These are phyloP conservation scores for Rhodotorula graminis DNA, from an alignment of 768 basidiomycete species.

Conservation along the genomic window DNA sequence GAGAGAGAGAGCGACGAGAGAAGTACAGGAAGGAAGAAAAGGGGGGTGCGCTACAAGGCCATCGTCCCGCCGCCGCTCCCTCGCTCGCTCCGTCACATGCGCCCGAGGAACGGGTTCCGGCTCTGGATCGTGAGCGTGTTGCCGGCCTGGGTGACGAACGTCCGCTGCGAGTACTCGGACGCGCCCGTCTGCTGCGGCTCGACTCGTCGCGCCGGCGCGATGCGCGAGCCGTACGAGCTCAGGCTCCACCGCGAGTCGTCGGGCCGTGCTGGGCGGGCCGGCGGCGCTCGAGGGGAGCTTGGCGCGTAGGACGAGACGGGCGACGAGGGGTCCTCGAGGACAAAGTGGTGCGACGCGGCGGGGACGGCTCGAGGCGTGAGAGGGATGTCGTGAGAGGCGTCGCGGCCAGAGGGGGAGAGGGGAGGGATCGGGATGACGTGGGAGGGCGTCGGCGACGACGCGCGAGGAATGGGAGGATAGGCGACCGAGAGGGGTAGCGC, in stretches of 20 bases:
- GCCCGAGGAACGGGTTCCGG: background rate
- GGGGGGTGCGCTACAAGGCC: background rate
- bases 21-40: no score
- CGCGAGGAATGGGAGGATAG: slow-evolving; percentile 25
- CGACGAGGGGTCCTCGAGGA: slow-evolving; percentile 21
- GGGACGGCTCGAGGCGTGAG: slow-evolving; percentile 1
- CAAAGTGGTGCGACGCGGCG: slow-evolving; percentile 7
- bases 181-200: background rate
- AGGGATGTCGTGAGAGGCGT: slow-evolving; percentile 4
- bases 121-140: slow-evolving; percentile 18
- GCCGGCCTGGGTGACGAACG: slow-evolving; percentile 25
- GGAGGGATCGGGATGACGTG: background rate
- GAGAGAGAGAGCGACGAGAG: background rate
- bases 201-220: background rate
- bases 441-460: background rate
- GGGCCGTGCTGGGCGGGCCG: background rate
- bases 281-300: background rate
- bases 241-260: slow-evolving; percentile 2
- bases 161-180: slow-evolving; percentile 8
- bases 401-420: background rate
- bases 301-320: slow-evolving; percentile 24
- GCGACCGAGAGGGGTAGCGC: slow-evolving; percentile 23
- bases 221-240: slow-evolving; percentile 4
- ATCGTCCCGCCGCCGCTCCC: background rate
- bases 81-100: no score